phyloP scores from a whole-genome alignment of 257 asterid genomes.

The Nyctanthes arbortristis region DNA sequence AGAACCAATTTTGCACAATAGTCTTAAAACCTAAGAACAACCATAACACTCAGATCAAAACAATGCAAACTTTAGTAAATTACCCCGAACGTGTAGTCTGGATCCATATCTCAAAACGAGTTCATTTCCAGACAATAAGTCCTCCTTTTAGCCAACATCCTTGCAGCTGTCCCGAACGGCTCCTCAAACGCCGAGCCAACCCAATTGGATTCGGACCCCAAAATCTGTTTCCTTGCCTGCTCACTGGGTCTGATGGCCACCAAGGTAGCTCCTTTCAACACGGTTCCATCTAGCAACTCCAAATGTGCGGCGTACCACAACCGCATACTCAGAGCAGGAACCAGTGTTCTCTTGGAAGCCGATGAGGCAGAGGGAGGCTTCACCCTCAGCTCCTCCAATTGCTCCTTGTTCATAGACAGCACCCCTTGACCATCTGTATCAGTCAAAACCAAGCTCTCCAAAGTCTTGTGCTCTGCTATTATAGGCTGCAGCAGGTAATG shows the following conservation, averaged over 20 bases:
- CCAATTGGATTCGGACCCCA: slow-evolving; percentile 54
- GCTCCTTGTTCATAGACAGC: slow-evolving; percentile 63
- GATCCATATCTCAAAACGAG: slow-evolving; percentile 45
- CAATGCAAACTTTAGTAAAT: neutral
- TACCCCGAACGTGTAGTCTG: slow-evolving; percentile 36
- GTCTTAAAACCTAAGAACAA: too few species aligned
- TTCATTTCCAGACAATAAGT: slow-evolving; percentile 81
- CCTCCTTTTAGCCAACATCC: slow-evolving; percentile 74
- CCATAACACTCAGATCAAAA: too few species aligned
- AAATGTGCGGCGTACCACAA: slow-evolving; percentile 65
- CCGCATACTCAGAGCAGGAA: slow-evolving; percentile 69
- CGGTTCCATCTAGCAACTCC: slow-evolving; percentile 62
- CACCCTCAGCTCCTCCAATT: slow-evolving; percentile 73
- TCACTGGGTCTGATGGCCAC: slow-evolving; percentile 77
- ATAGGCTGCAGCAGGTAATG: slow-evolving; percentile 75
- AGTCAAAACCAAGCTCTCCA: slow-evolving; percentile 57
- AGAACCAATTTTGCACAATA: slow-evolving; percentile 16
- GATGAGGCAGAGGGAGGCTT: slow-evolving; percentile 70
- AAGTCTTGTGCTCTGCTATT: slow-evolving; percentile 63
- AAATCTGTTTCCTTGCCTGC: slow-evolving; percentile 55
- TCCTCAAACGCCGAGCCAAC: slow-evolving; percentile 67
- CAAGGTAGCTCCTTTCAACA: slow-evolving; percentile 72
- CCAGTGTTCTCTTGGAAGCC: slow-evolving; percentile 69
- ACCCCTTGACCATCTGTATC: slow-evolving; percentile 77
- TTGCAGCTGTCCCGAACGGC: slow-evolving; percentile 68